Percentiles rank a stretch among this genome's conserved stretches.
These are phyloP conservation scores for Neurospora crassa DNA, from an alignment of 2,329 filamentous ascomycete genomes.

Conservation along the genomic window DNA sequence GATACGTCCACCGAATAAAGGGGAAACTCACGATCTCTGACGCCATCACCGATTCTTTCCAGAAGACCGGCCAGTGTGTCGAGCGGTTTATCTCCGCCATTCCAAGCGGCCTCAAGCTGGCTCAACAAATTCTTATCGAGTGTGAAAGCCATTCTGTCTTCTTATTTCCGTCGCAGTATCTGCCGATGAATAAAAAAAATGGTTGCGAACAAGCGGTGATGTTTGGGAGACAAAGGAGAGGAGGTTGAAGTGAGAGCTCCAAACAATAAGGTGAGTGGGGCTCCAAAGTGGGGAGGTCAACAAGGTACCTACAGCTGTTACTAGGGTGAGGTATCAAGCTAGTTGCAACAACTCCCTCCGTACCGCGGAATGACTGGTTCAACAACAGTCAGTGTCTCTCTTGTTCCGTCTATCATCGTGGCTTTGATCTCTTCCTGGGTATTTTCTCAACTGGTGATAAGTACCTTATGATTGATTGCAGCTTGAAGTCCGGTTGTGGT, in stretches of 20 bases:
- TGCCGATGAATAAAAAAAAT: neutral
- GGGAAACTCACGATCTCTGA: conserved; percentile 13
- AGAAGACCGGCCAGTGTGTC: neutral
- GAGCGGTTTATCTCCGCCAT: neutral
- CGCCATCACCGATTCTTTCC: conserved; percentile 15
- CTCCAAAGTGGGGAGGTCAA: neutral
- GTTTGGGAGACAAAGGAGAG: neutral
- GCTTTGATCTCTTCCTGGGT: neutral
- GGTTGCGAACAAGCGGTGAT: neutral
- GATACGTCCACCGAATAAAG: neutral
- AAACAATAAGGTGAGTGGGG: neutral
- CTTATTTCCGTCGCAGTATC: neutral
- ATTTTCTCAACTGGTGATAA: neutral
- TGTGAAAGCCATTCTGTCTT: conserved; percentile 2
- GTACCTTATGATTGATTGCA: neutral
- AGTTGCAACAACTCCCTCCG: no score
- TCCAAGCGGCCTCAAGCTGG: neutral
- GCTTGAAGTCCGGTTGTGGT: neutral
- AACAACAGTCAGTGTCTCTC: neutral
- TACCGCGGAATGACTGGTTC: neutral
- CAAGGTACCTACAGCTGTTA: neutral
- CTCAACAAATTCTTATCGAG: neutral
- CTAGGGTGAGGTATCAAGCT: neutral
- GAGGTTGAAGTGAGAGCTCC: neutral
- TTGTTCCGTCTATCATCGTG: neutral